Base-by-base conservation (phyloP, 2,329 filamentous ascomycete species). In the Metarhizium album region DNA sequence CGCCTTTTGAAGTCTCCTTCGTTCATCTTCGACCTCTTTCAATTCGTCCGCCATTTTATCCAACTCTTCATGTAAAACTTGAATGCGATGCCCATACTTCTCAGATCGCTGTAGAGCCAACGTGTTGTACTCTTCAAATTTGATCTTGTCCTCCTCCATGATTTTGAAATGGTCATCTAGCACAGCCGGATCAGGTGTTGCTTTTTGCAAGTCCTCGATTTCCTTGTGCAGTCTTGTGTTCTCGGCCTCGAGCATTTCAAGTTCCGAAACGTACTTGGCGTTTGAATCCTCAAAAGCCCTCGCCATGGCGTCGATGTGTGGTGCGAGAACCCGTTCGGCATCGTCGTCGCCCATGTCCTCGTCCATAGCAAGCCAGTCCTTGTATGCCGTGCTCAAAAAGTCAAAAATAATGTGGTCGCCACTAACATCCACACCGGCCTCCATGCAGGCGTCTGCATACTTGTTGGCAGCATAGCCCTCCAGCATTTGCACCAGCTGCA, bases 401-500 rank as follows among this genome's bases (percentile, higher is more conserved):
- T 89, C 81, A 64, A 95, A 97, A 48, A 95, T 94, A 60, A 98
- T 95, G 54, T 90, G 84, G 65, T 98, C 90, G 4, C 87, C 87
- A 11, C 78, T 83, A 27, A 97, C 83, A 66, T 98, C 93, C 45
- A 93, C 80, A 2, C 91, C 93, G 29, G 82, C 84, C 60, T 96
- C 91, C 42, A 86, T 77, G 64, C 90, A 96, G 1, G 90, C 90
- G 48, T 95, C 86, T 58, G 96, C 90, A 65, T 95, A 98, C 45
- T 82, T 82, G 52, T 90, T 85, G 50, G 73, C 68, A 1, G 80
- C 74, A 63, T 90, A 97, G 22, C 86, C 80, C 55, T 97, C 90
- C 62, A 97, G 80, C 84, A 97, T 95, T 59, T 91, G 84, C 4
- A 89, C 88, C 48, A 98, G 74, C 67, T 97, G 90, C 91, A 98